These are phyloP conservation scores for Dendrothele bispora DNA, from an alignment of 768 basidiomycete species.

Conservation along the genomic window DNA sequence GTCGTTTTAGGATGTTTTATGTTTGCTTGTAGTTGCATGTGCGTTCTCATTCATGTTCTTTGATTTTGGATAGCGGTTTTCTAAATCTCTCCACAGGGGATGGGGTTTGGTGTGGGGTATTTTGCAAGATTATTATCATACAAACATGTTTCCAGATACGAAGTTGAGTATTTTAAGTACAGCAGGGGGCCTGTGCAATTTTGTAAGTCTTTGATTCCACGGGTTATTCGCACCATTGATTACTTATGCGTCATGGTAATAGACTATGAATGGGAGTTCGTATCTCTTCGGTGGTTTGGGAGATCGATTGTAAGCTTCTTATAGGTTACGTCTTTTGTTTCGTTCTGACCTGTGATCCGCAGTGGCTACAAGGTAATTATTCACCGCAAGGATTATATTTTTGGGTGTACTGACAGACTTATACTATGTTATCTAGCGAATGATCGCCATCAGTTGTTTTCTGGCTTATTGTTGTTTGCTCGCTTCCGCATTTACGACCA, in stretches of 20 bases:
- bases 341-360: background rate
- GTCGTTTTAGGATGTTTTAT: constrained; percentile 31
- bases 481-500: constrained; percentile 28
- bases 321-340: background rate
- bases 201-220: background rate
- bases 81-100: constrained; percentile 7
- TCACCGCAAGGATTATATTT: too few species aligned
- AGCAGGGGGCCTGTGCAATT: constrained; percentile 1
- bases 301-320: constrained; percentile 27
- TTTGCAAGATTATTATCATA: constrained; percentile 29
- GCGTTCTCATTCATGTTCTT: constrained; percentile 1
- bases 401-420: too few species aligned
- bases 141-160: constrained; percentile 14
- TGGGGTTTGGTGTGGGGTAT: constrained; percentile 29
- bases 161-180: background rate
- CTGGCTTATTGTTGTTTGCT: constrained; percentile 26
- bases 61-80: background rate
- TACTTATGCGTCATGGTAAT: background rate
- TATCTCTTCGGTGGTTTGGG: constrained; percentile 30
- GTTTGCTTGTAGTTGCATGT: constrained; percentile 27
- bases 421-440: too few species aligned
- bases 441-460: constrained; percentile 27
- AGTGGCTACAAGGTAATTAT: constrained; percentile 11
- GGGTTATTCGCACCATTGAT: background rate
- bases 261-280: constrained; percentile 25